Conservation (phyloP, 805 yeast genomes). For the Scheffersomyces amazonensis region DNA sequence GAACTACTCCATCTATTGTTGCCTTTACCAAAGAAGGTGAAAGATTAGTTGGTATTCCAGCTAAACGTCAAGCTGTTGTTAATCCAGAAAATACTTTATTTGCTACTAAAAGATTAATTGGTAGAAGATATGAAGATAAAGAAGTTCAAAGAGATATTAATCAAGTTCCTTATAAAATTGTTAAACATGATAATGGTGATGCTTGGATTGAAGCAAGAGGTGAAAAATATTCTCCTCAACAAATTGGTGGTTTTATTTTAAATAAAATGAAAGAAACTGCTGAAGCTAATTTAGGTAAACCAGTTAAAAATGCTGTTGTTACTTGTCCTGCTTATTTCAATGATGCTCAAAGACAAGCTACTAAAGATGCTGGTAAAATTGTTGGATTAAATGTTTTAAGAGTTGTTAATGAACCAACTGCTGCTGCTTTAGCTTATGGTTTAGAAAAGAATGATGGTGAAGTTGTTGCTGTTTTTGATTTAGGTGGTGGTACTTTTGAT, state of each 20-base stretch:
- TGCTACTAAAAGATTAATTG: conserved; percentile 93
- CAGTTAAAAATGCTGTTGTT: conserved; percentile 85
- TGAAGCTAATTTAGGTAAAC: conserved; percentile 84
- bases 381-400: conserved; percentile 89
- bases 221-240: conserved; percentile 87
- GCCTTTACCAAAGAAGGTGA: conserved; percentile 92
- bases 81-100: conserved; percentile 92
- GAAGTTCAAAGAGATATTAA: conserved; percentile 90
- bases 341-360: conserved; percentile 90
- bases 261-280: conserved; percentile 99
- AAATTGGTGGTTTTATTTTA: conserved; percentile 88
- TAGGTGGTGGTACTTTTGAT: conserved; percentile 99
- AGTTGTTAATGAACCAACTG: conserved; percentile 89
- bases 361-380: conserved; percentile 97
- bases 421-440: conserved; percentile 95
- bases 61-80: conserved; percentile 94
- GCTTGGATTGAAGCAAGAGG: conserved; percentile 95
- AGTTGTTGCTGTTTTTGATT: conserved; percentile 93
- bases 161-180: conserved; percentile 87
- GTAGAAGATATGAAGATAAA: conserved; percentile 83
- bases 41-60: conserved; percentile 90
- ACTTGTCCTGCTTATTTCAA: conserved; percentile 90
- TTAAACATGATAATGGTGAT: conserved; percentile 88
- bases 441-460: conserved; percentile 75
- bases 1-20: conserved; percentile 89